Evolutionary conservation across 2,329 filamentous ascomycete species (phyloP).

Genomic region (Aspergillus jensenii): DNA sequence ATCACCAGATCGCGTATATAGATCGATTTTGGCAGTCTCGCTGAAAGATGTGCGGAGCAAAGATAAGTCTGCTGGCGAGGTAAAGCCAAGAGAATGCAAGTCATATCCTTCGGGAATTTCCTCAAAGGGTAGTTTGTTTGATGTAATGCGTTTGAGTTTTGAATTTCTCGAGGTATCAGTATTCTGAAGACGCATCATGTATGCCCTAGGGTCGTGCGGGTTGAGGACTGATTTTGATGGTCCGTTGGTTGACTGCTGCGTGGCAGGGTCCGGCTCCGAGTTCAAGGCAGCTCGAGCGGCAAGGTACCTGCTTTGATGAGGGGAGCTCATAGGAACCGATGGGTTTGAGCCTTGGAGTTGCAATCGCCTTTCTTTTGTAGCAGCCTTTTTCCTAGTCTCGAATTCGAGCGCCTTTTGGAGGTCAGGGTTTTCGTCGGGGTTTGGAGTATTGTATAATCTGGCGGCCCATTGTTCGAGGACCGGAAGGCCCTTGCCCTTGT

Average conservation of each 20-base stretch:
- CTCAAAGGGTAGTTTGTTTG: conserved; percentile 31
- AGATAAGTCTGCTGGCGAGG: conserved; percentile 1
- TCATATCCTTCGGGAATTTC: conserved; percentile 24
- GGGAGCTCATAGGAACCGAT: conserved; percentile 17
- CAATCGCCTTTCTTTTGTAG: conserved; percentile 27
- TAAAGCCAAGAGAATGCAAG: conserved; percentile 24
- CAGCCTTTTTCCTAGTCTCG: conserved; percentile 38
- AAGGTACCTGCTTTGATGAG: conserved; percentile 33
- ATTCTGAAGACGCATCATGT: conserved; percentile 26
- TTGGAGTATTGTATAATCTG: conserved; percentile 19
- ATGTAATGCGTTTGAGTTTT: conserved; percentile 15
- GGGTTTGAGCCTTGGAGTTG: conserved; percentile 12
- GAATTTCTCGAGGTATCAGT: neutral
- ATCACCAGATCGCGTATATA: conserved; percentile 19
- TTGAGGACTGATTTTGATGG: conserved; percentile 9
- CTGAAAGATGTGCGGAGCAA: conserved; percentile 5
- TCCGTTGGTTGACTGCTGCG: neutral
- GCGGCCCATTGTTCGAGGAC: conserved; percentile 26
- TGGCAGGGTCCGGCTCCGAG: neutral
- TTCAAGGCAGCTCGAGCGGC: conserved; percentile 28
- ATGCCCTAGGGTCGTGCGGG: conserved; percentile 31
- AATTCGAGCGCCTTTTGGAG: conserved; percentile 38
- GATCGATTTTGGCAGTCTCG: conserved; percentile 15
- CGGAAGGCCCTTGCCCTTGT: conserved; percentile 19
- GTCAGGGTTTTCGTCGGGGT: conserved; percentile 15